Percentiles rank a stretch among this genome's conserved stretches.
Conservation (phyloP, 1,284 basidiomycete species). For the Pyrrhoderma noxium region DNA sequence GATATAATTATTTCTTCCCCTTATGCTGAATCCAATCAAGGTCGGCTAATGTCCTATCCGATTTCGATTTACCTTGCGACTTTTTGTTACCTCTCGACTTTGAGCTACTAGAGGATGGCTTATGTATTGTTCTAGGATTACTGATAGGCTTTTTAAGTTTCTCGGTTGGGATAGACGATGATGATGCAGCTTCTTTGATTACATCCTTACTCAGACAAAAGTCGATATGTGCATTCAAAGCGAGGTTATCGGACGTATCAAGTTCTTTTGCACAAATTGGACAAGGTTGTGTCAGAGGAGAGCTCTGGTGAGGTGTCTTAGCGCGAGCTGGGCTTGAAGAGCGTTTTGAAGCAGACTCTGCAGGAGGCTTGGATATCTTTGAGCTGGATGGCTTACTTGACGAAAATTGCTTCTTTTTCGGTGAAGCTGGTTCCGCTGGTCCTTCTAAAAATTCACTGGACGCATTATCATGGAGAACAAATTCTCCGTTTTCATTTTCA, state of each 20-base stretch:
- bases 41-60: too few species aligned
- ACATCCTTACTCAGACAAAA: conserved; percentile 67
- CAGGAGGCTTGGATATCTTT: too few species aligned
- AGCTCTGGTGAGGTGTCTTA: neutral
- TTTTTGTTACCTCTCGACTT: neutral
- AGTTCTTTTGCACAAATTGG: conserved; percentile 57
- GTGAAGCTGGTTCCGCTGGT: too few species aligned
- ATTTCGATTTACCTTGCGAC: neutral
- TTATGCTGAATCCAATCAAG: too few species aligned
- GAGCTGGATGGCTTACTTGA: too few species aligned
- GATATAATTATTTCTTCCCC: too few species aligned
- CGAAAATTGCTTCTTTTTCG: too few species aligned
- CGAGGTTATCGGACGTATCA: conserved; percentile 50
- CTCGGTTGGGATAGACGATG: neutral
- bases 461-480: too few species aligned
- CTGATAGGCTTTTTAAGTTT: neutral
- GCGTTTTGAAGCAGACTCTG: too few species aligned
- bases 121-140: neutral
- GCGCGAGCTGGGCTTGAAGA: too few species aligned
- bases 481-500: too few species aligned
- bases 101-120: neutral
- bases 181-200: conserved; percentile 57
- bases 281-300: conserved; percentile 30
- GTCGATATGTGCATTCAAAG: conserved; percentile 68
- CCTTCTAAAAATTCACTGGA: too few species aligned